These are phyloP conservation scores for Penicillium hesseltinei DNA, from an alignment of 2,329 filamentous ascomycete species.

Conservation along the genomic window DNA sequence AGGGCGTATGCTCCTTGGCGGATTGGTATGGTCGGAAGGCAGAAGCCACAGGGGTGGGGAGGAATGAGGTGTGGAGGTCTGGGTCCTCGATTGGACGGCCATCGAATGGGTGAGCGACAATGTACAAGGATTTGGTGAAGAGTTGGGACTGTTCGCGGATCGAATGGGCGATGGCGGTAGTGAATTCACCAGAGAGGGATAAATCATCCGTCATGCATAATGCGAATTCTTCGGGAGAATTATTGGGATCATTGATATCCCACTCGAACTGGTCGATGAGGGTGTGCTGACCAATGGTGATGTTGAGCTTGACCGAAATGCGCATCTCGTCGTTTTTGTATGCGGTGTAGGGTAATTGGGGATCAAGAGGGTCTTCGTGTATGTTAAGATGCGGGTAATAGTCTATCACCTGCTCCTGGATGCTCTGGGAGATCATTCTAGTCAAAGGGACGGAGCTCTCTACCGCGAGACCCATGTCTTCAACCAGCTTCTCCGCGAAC, in stretches of 20 bases:
- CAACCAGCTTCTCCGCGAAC: slow-evolving; percentile 85
- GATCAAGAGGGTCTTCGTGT: slow-evolving; percentile 85
- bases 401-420: slow-evolving; percentile 86
- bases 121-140: slow-evolving; percentile 90
- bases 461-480: slow-evolving; percentile 76
- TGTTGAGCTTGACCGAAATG: slow-evolving; percentile 91
- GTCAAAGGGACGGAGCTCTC: slow-evolving; percentile 58
- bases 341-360: slow-evolving; percentile 82
- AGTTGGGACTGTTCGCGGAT: slow-evolving; percentile 95
- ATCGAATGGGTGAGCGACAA: slow-evolving; percentile 91
- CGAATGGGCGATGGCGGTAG: slow-evolving; percentile 94
- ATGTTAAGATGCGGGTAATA: slow-evolving; percentile 90
- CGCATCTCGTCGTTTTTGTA: slow-evolving; percentile 99
- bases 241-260: slow-evolving; percentile 94
- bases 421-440: slow-evolving; percentile 65
- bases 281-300: slow-evolving; percentile 92
- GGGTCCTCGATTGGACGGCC: slow-evolving; percentile 89
- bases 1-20: slow-evolving; percentile 90
- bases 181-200: slow-evolving; percentile 90
- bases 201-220: slow-evolving; percentile 84
- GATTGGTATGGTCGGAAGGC: slow-evolving; percentile 89
- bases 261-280: slow-evolving; percentile 97
- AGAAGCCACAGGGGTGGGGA: slow-evolving; percentile 76
- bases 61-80: slow-evolving; percentile 79
- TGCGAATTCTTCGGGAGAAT: slow-evolving; percentile 94